These are phyloP conservation scores for Phyllosticta capitalensis DNA, from an alignment of 2,329 filamentous ascomycete genomes.

Conservation along the genomic window DNA sequence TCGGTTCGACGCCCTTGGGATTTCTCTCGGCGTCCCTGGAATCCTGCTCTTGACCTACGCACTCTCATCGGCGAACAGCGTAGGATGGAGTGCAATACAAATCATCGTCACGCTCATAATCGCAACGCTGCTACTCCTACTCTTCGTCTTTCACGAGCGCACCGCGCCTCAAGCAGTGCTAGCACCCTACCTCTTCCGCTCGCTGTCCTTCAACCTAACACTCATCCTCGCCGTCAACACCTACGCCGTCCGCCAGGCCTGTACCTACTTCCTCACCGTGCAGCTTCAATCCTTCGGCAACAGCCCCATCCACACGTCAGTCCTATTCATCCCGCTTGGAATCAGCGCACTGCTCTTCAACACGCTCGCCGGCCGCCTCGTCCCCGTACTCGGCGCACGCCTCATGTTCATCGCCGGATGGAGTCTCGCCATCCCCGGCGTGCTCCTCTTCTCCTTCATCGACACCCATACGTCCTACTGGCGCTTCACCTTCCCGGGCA, in stretches of 20 bases:
- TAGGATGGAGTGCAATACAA: background rate
- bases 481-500: slow-evolving; percentile 6
- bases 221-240: slow-evolving; percentile 4
- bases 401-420: slow-evolving; percentile 9
- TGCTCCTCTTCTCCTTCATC: slow-evolving; percentile 7
- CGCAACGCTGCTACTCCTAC: background rate
- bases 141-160: slow-evolving; percentile 1
- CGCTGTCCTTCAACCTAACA: slow-evolving; percentile 6
- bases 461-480: background rate
- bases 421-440: slow-evolving; percentile 1
- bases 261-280: slow-evolving; percentile 10
- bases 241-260: slow-evolving; percentile 9
- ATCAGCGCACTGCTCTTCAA: slow-evolving; percentile 4
- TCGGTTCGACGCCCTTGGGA: slow-evolving; percentile 10
- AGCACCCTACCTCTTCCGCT: slow-evolving; percentile 9
- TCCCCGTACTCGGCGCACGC: slow-evolving; percentile 1
- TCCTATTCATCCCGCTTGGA: slow-evolving; percentile 9
- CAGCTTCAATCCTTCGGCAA: slow-evolving; percentile 8
- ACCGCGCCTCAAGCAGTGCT: slow-evolving; percentile 3
- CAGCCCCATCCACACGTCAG: slow-evolving; percentile 6
- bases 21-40: slow-evolving; percentile 5
- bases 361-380: slow-evolving; percentile 1
- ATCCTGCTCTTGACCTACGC: slow-evolving; percentile 10
- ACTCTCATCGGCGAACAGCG: slow-evolving; percentile 3
- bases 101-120: slow-evolving; percentile 1